Base-by-base conservation (phyloP, 768 basidiomycete genomes). In the Grammothele lineata region DNA sequence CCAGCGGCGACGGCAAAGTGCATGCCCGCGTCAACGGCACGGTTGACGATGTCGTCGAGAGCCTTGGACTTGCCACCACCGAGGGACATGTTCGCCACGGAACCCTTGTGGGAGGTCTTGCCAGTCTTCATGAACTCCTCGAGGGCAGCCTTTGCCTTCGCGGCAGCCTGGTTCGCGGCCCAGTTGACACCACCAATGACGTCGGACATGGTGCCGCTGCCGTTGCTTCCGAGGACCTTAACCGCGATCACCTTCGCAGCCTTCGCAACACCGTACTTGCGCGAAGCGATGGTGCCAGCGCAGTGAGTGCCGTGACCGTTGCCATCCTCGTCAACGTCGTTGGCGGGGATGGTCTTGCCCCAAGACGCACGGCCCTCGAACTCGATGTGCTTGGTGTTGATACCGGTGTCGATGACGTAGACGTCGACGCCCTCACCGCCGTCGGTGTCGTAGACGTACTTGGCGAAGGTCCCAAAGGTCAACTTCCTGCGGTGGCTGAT, bases 301-400 rank as follows among this genome's bases (percentile, higher is more conserved):
- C 92, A 94, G 65, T 94, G 92, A 25, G 88, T 80, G 33, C 95
- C 96, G 61, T 99, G 96, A 53, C 96, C 96, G 66, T 98, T 97
- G 47, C 82, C 89, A 58, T 98, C 96, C 54, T 80, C 78, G 57
- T 98, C 95, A 4, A 75, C 76, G 55, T 95, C 93, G 58, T 86
- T 81, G 58, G 60, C 40, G 7, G 95, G 92, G 53, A 98, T 77
- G 17, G 96, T 98, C 74, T 83, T 87, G 37, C 95, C 96, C 96
- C 96, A 98, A 11, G 58, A 68, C 1, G 92, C 92, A 48, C 93
- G 90, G 19, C 88, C 92, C 59, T 87, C 81, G 57, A 98, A 94
- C 58, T 97, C 89, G 18, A 71, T 70, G 65, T 98, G 96, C 9
- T 77, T 47, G 51, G 87, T 64, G 71, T 94, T 87, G 77, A 99